Conservation (phyloP, 495 filamentous ascomycete species). For the Annulohypoxylon nitens region DNA sequence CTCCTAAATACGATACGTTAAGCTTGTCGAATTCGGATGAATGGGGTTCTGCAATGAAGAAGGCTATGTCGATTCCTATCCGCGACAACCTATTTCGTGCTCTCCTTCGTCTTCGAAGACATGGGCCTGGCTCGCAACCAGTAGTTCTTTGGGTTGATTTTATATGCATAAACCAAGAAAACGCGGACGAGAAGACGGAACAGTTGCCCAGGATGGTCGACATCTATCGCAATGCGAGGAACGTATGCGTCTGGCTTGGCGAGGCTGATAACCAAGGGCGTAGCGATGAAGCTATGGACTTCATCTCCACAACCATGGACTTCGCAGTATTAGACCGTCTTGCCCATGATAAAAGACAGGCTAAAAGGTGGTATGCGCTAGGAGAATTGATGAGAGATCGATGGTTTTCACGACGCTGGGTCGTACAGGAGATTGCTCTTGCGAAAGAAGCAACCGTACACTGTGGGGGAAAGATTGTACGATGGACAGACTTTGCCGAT, state of each 20-base stretch:
- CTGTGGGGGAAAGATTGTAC: not conserved
- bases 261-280: not conserved
- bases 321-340: not conserved
- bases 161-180: not conserved
- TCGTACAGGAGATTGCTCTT: slow-evolving; percentile 1
- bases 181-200: not conserved
- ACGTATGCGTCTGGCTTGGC: not conserved
- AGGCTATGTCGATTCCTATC: not conserved
- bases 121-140: not conserved
- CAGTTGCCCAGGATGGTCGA: not conserved
- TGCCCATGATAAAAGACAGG: not conserved
- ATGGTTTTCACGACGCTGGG: not conserved
- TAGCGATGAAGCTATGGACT: not conserved
- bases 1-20: not conserved
- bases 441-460: not conserved
- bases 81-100: not conserved
- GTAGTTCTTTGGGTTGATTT: not conserved
- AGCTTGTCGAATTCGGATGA: not conserved
- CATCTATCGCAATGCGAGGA: not conserved
- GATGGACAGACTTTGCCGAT: not conserved
- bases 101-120: not conserved
- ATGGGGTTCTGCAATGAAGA: not conserved
- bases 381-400: not conserved
- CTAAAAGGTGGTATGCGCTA: not conserved
- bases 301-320: not conserved